Conservation (phyloP, 768 basidiomycete genomes). For the Lactarius psammicola region DNA sequence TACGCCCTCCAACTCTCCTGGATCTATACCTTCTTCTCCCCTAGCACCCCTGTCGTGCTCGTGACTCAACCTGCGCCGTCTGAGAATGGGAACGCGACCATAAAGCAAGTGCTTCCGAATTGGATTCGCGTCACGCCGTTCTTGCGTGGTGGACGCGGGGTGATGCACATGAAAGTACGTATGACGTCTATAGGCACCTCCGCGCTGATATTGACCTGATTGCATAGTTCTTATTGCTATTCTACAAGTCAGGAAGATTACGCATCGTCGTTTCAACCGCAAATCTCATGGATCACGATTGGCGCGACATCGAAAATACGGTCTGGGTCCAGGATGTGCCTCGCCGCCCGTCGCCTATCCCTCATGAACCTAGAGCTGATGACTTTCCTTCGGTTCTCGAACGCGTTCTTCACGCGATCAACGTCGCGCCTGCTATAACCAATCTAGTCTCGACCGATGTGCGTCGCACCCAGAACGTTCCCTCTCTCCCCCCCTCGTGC, state of each 20-base stretch:
- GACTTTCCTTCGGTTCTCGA: conserved; percentile 62
- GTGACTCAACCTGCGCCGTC: conserved; percentile 60
- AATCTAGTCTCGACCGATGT: conserved; percentile 54
- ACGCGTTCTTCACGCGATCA: conserved; percentile 53
- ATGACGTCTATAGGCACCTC: background rate
- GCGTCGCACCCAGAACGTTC: conserved; percentile 21
- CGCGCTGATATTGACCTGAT: background rate
- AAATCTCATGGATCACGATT: conserved; percentile 83
- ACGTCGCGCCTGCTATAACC: conserved; percentile 60
- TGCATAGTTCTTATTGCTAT: conserved; percentile 50
- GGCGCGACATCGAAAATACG: conserved; percentile 85
- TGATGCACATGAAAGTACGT: conserved; percentile 29
- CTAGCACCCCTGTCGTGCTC: conserved; percentile 71
- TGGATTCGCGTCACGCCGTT: conserved; percentile 30
- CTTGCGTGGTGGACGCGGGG: conserved; percentile 27
- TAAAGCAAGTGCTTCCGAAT: conserved; percentile 45
- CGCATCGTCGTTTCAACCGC: conserved; percentile 83
- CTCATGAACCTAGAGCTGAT: conserved; percentile 46
- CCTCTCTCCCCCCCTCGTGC: conserved; percentile 7
- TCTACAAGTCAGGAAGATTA: conserved; percentile 80
- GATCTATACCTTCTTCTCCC: conserved; percentile 73
- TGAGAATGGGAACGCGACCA: conserved; percentile 47
- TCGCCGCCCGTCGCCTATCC: conserved; percentile 40
- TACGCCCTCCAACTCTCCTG: conserved; percentile 69
- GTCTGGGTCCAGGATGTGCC: conserved; percentile 89